Conservation (phyloP, 306 rosid species). For the Astragalus membranaceus region DNA sequence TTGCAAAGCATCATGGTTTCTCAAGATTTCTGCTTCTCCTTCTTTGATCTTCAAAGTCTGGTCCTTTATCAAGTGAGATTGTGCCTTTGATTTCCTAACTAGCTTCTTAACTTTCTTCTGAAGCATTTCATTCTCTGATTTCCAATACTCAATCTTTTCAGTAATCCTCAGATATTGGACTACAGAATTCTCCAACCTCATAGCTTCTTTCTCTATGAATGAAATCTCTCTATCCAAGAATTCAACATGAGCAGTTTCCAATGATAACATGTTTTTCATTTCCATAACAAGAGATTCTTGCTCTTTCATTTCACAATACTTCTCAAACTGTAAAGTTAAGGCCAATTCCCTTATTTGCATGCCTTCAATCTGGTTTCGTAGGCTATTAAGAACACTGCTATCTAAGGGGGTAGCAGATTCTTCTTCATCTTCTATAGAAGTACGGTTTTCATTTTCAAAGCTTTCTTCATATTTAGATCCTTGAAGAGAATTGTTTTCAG, state of each 20-base stretch:
- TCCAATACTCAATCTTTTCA: slow-evolving; percentile 41
- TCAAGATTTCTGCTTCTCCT: slow-evolving; percentile 37
- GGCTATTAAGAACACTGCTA: neutral
- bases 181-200: slow-evolving; percentile 34
- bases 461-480: slow-evolving; percentile 21
- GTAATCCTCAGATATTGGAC: slow-evolving; percentile 29
- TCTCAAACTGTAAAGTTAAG: slow-evolving; percentile 35
- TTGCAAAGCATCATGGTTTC: slow-evolving; percentile 33
- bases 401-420: neutral
- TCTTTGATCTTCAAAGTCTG: slow-evolving; percentile 42
- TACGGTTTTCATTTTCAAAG: slow-evolving; percentile 14
- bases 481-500: slow-evolving; percentile 19
- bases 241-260: slow-evolving; percentile 40
- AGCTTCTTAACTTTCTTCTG: slow-evolving; percentile 39
- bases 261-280: slow-evolving; percentile 33
- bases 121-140: slow-evolving; percentile 45
- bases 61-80: slow-evolving; percentile 36
- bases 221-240: slow-evolving; percentile 53
- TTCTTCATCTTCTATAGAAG: slow-evolving; percentile 22
- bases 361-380: slow-evolving; percentile 44
- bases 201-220: slow-evolving; percentile 34
- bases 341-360: slow-evolving; percentile 46
- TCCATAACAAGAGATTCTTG: slow-evolving; percentile 40
- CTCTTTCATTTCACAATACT: slow-evolving; percentile 55
- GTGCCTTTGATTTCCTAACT: slow-evolving; percentile 32